A percentile compares a stretch with the other conserved stretches of the same genome.
Conservation (phyloP, 139 green algal genomes). For the Eudorina sp. region DNA sequence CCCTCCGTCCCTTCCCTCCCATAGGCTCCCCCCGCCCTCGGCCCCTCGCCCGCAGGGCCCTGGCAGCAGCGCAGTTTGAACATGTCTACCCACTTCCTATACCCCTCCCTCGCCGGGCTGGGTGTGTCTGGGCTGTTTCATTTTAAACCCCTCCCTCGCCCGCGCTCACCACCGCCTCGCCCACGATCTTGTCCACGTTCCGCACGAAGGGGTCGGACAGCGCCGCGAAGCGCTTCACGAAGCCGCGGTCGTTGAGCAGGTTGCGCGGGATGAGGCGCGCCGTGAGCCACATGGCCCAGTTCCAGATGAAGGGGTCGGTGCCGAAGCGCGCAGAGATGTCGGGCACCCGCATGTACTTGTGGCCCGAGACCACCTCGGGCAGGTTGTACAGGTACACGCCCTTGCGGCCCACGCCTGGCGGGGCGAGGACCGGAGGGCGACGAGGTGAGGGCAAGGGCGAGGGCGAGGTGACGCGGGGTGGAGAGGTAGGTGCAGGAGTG, state of each 20-base stretch:
- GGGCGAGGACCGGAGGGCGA: background rate
- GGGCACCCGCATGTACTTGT: conserved; percentile 80
- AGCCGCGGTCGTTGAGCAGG: conserved; percentile 68
- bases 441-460: too few species aligned
- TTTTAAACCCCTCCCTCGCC: too few species aligned
- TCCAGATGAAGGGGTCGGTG: conserved; percentile 92
- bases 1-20: too few species aligned
- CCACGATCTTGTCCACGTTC: conserved; percentile 82
- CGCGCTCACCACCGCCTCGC: conserved; percentile 82
- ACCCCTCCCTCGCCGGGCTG: too few species aligned
- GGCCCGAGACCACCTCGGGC: conserved; percentile 81
- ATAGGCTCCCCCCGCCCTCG: too few species aligned
- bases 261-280: conserved; percentile 76
- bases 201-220: conserved; percentile 81
- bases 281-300: conserved; percentile 92
- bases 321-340: conserved; percentile 94
- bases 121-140: too few species aligned
- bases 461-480: too few species aligned
- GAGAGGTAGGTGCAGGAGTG: too few species aligned
- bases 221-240: conserved; percentile 68
- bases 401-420: conserved; percentile 64
- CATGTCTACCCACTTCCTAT: too few species aligned
- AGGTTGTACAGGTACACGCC: conserved; percentile 90
- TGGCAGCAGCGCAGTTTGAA: too few species aligned
- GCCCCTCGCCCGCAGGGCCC: too few species aligned